A percentile compares a stretch with the other conserved stretches of the same genome.
Conservation (phyloP, 2,329 filamentous ascomycete species). For the Pyricularia pennisetigena region DNA sequence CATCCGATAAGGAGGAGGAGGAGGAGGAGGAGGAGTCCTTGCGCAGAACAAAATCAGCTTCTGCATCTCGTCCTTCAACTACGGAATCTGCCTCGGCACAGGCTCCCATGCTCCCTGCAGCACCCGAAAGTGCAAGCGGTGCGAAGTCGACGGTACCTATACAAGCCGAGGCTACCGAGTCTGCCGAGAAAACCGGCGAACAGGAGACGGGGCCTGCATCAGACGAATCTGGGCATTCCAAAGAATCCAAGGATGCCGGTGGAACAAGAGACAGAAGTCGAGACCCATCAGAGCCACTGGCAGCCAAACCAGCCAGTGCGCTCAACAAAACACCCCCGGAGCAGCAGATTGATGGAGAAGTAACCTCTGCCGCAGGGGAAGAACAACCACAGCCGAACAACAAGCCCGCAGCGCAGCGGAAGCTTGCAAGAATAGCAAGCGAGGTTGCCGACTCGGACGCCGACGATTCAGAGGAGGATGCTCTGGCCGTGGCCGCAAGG, state of each 20-base stretch:
- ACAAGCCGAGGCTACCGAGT: neutral
- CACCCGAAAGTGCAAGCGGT: conserved; percentile 16
- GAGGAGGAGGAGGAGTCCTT: neutral
- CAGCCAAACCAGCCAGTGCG: conserved; percentile 27
- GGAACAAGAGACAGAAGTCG: conserved; percentile 13
- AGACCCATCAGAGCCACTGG: conserved; percentile 23
- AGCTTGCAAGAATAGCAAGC: conserved; percentile 22
- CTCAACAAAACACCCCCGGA: conserved; percentile 31
- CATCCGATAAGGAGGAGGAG: conserved; percentile 2
- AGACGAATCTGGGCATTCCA: neutral
- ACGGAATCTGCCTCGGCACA: neutral
- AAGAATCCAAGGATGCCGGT: neutral
- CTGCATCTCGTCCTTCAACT: neutral
- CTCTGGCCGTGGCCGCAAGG: conserved; percentile 10
- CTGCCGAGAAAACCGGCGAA: neutral
- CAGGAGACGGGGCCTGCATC: neutral
- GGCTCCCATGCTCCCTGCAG: neutral
- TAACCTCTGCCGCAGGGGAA: conserved; percentile 7
- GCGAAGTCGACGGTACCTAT: conserved; percentile 13
- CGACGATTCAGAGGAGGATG: conserved; percentile 14
- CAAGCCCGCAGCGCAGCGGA: conserved; percentile 11
- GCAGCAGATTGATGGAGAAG: conserved; percentile 9
- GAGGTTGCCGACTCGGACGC: conserved; percentile 35
- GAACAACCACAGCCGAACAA: conserved; percentile 7
- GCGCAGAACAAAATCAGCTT: neutral